phyloP scores from a whole-genome alignment of 352 stramenopile species.

The Thalassiosira allenii region DNA sequence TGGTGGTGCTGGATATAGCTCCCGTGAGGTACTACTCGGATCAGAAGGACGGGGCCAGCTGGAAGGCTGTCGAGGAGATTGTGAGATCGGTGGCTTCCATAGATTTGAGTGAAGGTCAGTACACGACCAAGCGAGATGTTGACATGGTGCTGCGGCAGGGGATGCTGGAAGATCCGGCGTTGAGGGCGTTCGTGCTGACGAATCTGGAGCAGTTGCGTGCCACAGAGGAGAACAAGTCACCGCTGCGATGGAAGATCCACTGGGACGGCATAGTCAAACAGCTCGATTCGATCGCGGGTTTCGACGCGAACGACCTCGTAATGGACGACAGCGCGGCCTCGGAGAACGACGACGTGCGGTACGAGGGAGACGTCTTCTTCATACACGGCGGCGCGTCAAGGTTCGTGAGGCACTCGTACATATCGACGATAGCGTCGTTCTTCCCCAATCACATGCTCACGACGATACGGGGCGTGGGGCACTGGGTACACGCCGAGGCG shows the following conservation, averaged over 20 bases:
- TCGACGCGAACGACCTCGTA: conserved; percentile 62
- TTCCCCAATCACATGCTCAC: conserved; percentile 87
- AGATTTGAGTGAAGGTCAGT: conserved; percentile 32
- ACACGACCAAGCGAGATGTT: conserved; percentile 67
- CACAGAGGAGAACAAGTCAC: conserved; percentile 4
- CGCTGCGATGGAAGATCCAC: conserved; percentile 80
- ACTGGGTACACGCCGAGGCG: conserved; percentile 87
- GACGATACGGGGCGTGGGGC: conserved; percentile 80
- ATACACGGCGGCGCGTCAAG: conserved; percentile 70
- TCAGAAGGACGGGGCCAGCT: conserved; percentile 37
- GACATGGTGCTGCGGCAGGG: conserved; percentile 59
- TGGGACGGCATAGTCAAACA: conserved; percentile 75
- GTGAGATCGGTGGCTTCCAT: conserved; percentile 61
- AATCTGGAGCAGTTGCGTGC: conserved; percentile 63
- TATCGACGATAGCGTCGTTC: conserved; percentile 73
- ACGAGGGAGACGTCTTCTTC: conserved; percentile 76
- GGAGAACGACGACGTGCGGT: conserved; percentile 40
- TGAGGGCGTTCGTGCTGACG: conserved; percentile 84
- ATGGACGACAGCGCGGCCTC: conserved; percentile 42
- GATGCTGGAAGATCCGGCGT: conserved; percentile 76
- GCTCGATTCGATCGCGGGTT: conserved; percentile 77
- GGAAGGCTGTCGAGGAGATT: conserved; percentile 81
- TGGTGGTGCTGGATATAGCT: conserved; percentile 85
- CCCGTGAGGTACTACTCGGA: conserved; percentile 74
- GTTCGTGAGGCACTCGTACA: conserved; percentile 76